Evolutionary conservation across 495 filamentous ascomycete species (phyloP).

Genomic region (Aspergillus sclerotioniger): DNA sequence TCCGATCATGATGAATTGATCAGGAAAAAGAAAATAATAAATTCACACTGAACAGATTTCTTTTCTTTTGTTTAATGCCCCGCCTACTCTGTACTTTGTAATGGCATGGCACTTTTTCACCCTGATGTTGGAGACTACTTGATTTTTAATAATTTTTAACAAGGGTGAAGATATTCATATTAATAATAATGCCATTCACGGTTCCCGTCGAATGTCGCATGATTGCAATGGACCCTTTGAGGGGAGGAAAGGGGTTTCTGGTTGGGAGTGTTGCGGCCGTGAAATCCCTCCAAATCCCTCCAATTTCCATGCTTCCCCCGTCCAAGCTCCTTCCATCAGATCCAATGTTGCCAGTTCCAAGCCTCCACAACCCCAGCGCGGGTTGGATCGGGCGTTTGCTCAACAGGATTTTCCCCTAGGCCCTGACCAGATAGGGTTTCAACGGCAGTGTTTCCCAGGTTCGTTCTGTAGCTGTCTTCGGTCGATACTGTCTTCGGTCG

Average conservation of each 20-base stretch:
- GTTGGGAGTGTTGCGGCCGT: slow-evolving; percentile 5
- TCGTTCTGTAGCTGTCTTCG: no score
- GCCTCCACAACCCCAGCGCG: no score
- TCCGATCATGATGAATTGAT: slow-evolving; percentile 4
- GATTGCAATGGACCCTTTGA: neutral
- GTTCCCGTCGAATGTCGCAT: neutral
- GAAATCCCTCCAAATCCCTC: neutral
- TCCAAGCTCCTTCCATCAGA: neutral
- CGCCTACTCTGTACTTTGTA: neutral
- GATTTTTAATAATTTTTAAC: no score
- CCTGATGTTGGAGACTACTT: no score
- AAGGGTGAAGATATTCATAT: no score
- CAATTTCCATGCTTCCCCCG: neutral
- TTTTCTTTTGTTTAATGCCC: neutral
- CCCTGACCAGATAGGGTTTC: no score
- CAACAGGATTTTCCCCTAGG: no score
- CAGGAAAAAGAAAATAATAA: neutral
- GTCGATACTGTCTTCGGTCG: no score
- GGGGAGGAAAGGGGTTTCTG: neutral
- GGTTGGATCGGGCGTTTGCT: no score
- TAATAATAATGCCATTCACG: neutral
- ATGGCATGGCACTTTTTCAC: no score
- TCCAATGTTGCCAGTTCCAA: no score
- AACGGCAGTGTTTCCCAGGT: no score
- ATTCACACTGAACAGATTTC: neutral